Percentiles rank a stretch among this genome's conserved stretches.
These are phyloP conservation scores for Decorospora gaudefroyi DNA, from an alignment of 2,329 filamentous ascomycete species.

Conservation along the genomic window DNA sequence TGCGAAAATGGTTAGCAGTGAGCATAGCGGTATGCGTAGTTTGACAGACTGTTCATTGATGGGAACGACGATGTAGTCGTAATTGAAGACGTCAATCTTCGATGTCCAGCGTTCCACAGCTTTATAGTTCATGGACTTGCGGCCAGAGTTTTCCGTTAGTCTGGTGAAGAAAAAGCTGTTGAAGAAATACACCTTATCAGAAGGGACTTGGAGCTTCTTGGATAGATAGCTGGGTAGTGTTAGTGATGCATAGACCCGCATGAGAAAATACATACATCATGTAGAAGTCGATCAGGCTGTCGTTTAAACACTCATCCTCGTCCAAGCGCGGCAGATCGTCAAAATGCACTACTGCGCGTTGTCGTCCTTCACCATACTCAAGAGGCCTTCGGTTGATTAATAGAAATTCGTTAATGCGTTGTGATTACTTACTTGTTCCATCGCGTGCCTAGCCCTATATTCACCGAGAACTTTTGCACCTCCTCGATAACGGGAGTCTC, in stretches of 20 bases:
- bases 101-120: slow-evolving; percentile 87
- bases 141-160: slow-evolving; percentile 62
- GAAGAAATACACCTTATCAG: slow-evolving; percentile 78
- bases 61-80: slow-evolving; percentile 88
- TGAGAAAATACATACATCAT: slow-evolving; percentile 56
- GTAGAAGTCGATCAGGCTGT: slow-evolving; percentile 90
- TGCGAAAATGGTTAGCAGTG: slow-evolving; percentile 11
- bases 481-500: not conserved
- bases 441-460: slow-evolving; percentile 30
- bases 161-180: slow-evolving; percentile 90
- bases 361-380: slow-evolving; percentile 64
- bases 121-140: slow-evolving; percentile 73
- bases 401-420: not conserved
- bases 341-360: slow-evolving; percentile 68
- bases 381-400: slow-evolving; percentile 54
- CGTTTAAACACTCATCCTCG: slow-evolving; percentile 86
- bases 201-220: slow-evolving; percentile 50
- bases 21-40: not conserved
- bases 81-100: slow-evolving; percentile 79
- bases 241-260: not conserved
- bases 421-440: slow-evolving; percentile 33
- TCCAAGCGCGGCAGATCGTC: slow-evolving; percentile 78
- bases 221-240: slow-evolving; percentile 31
- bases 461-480: slow-evolving; percentile 26
- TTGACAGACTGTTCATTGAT: slow-evolving; percentile 71